Conservation (phyloP, 345 rosid species). For the Viola odorata region DNA sequence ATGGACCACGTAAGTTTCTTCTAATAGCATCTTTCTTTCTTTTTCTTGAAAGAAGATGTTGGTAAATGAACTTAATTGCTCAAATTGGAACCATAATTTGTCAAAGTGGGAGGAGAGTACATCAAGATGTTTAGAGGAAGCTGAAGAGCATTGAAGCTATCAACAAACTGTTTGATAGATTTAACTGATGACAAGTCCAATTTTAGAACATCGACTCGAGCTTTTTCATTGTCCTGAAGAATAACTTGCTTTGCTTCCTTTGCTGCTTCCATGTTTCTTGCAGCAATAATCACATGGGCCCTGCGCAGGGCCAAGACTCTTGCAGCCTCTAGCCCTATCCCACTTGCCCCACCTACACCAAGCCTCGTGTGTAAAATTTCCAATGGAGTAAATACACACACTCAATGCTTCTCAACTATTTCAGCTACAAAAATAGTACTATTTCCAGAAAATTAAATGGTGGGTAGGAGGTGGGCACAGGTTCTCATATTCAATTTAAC, state of each 20-base stretch:
- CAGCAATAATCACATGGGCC: slow-evolving; percentile 73
- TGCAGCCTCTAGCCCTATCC: slow-evolving; percentile 88
- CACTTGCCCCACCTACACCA: slow-evolving; percentile 76
- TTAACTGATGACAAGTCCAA: slow-evolving; percentile 59
- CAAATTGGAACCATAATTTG: background rate
- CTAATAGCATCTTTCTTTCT: too few species aligned
- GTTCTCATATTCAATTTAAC: too few species aligned
- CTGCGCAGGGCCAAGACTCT: slow-evolving; percentile 62
- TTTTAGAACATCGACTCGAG: slow-evolving; percentile 44
- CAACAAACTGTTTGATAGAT: slow-evolving; percentile 47
- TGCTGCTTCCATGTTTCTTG: slow-evolving; percentile 73
- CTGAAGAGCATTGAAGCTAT: slow-evolving; percentile 44
- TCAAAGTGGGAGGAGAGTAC: slow-evolving; percentile 25
- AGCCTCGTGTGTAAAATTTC: background rate
- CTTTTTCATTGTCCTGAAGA: slow-evolving; percentile 30
- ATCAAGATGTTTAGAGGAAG: slow-evolving; percentile 74
- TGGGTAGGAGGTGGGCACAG: background rate
- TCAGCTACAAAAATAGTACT: background rate
- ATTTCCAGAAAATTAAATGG: background rate
- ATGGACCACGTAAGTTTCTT: background rate
- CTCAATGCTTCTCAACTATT: background rate
- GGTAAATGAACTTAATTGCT: background rate
- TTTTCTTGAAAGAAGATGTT: background rate
- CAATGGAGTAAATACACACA: background rate
- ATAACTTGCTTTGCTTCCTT: slow-evolving; percentile 51